These are phyloP conservation scores for Rubus idaeus DNA, from an alignment of 306 rosid genomes.

Conservation along the genomic window DNA sequence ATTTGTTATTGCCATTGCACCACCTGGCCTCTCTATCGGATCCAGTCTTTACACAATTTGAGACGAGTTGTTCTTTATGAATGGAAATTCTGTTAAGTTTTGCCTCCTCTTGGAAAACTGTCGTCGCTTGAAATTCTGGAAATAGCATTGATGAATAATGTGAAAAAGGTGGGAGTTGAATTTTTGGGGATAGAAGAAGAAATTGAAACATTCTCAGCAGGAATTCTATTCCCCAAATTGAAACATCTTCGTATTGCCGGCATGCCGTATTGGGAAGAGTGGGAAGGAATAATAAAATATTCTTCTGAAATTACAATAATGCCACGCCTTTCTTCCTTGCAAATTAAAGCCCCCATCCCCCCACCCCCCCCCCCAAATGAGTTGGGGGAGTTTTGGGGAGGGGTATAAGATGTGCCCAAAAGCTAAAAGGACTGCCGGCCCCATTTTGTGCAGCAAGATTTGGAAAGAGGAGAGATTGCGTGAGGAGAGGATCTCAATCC, in stretches of 20 bases:
- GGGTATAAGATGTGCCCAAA: too few species aligned
- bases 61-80: rapidly evolving
- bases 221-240: not conserved
- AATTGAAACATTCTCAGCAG: not conserved
- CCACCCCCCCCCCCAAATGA: too few species aligned
- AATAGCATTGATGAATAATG: not conserved
- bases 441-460: too few species aligned
- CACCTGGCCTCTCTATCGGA: conserved; percentile 7
- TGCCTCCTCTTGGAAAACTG: conserved; percentile 15
- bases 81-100: not conserved
- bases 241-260: not conserved
- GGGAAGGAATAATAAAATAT: not conserved
- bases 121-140: not conserved
- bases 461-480: too few species aligned
- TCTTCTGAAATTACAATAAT: not conserved
- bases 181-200: not conserved
- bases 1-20: not conserved
- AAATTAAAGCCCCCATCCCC: too few species aligned
- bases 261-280: not conserved
- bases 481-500: too few species aligned
- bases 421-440: not conserved
- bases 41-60: not conserved
- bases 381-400: too few species aligned
- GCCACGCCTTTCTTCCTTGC: not conserved
- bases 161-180: conserved; percentile 11